Base-by-base conservation (phyloP, 2,329 filamentous ascomycete species). In the Dissoconium aciculare region DNA sequence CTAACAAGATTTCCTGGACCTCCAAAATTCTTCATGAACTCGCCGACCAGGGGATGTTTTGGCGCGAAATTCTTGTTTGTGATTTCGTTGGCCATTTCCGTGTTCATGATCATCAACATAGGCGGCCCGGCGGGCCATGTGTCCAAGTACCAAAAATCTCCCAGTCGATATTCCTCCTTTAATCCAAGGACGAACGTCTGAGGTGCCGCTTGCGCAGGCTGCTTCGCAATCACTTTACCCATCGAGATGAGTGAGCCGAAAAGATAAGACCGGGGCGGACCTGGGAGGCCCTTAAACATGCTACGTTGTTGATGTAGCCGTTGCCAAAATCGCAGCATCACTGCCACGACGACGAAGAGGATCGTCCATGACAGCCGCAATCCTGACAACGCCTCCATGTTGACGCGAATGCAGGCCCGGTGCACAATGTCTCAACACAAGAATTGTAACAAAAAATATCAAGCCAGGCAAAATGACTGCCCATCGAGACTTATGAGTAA, bases 141-240 rank as follows among this genome's bases (percentile, higher is more conserved):
- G 36, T 65, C 60, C 4, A 64, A 30, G 36, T 63, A 63, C 42
- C 58, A 63, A 15, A 55, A 37, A 5, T 53, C 47, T 4, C 43
- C 44, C 3, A 60, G 43, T 12, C 55, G 35, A 34, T 58, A 57
- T 26, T 53, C 45, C 19, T 53, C 47, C 17, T 47, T 46, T 19
- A 63, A 43, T 9, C 51, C 47, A 1, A 51, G 47, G 12, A 52
- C 36, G 21, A 46, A 43, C 12, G 41, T 42, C 26, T 62, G 58
- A 5, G 53, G 50, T 25, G 60, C 57, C 3, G 40, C 35, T 19
- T 51, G 44, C 10, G 34, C 42, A 1, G 59, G 58, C 17, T 58
- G 45, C 5, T 44, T 38, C 3, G 36, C 33, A 11, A 54, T 34
- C 2, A 49, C 48, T 30, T 57, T 51, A 17, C 51, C 53, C 38